Evolutionary conservation across 2,329 filamentous ascomycete genomes (phyloP), one percentile per base, ranked within the genome.

Genomic region (Incumbomyces delicatus): DNA sequence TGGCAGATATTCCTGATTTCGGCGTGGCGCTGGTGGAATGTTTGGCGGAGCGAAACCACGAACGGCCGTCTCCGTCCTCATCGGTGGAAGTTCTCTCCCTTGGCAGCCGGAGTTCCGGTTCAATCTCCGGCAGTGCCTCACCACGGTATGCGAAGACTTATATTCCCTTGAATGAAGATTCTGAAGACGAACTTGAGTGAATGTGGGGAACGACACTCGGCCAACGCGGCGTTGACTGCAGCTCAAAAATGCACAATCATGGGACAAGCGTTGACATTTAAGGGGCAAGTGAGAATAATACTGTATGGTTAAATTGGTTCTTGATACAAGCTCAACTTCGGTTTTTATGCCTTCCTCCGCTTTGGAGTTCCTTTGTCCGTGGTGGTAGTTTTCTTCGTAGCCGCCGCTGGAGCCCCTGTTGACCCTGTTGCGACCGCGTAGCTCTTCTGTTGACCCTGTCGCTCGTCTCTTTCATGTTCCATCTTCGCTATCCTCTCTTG

Each of bases 141-240:
- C 41, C 41, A 14, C 31, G 12, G 17, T 29, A 35, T 29, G 33
- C 14, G 11, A 46, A 40, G 43, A 18, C 31, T 8, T 40, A 46
- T n/a, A 46, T 46, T 31, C 43, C 43, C 8, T 5, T 46, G n/a
- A 46, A 46, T 20, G 43, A 46, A n/a, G 43, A 46, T 29, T 46
- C 43, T 34, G 43, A 44, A n/a, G 41, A 44, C 18, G 41, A 44
- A 33, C 17, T 44, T 12, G 33, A 35, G 6, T 35, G 11, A 35
- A 27, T 27, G 22, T 27, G 22, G 22, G 4, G 8, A 5, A 8
- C 5, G 8, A 8, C 22, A 27, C 22, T 27, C 5, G 22, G 8
- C 22, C 5, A 8, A 27, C 8, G 5, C 22, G 22, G 22, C 22
- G 22, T 27, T 27, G 22, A 27, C 4, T 27, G 22, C 22, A 27